phyloP scores from a whole-genome alignment of 169 alveolate genomes.

The Neospora caninum region DNA sequence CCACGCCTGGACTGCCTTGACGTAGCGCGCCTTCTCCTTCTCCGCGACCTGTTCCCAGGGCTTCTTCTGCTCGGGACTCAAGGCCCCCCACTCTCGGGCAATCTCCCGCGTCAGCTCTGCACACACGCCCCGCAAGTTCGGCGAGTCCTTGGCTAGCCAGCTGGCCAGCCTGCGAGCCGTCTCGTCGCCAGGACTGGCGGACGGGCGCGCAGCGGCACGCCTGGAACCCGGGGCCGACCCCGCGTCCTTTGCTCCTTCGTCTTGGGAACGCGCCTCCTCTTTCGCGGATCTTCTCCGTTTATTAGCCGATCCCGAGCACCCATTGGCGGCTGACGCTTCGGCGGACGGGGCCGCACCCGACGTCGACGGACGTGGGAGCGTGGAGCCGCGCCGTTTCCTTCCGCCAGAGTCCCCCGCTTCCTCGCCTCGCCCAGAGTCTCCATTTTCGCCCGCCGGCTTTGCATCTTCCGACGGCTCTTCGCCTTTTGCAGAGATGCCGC shows the following conservation, averaged over 20 bases:
- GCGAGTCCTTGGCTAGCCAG: background rate
- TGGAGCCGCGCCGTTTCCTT: background rate
- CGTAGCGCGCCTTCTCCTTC: background rate
- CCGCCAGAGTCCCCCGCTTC: background rate
- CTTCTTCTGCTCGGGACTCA: background rate
- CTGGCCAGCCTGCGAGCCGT: background rate
- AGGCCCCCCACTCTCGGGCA: background rate
- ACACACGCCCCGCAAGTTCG: background rate
- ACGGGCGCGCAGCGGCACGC: background rate
- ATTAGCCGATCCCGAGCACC: background rate
- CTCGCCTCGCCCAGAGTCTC: background rate
- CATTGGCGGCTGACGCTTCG: no score
- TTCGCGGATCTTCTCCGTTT: background rate
- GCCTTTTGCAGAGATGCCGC: background rate
- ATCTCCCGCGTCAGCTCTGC: background rate
- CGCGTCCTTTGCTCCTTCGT: background rate
- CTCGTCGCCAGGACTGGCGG: background rate
- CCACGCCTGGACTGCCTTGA: background rate
- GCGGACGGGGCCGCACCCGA: no score
- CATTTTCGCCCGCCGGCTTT: background rate
- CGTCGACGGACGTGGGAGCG: no score
- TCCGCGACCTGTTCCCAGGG: slow-evolving; percentile 1
- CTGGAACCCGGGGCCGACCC: background rate
- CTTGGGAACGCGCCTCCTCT: background rate
- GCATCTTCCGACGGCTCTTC: background rate